Percentiles rank a stretch among this genome's conserved stretches.
phyloP scores from a whole-genome alignment of 257 asterid species.

The Pogostemon cablin region DNA sequence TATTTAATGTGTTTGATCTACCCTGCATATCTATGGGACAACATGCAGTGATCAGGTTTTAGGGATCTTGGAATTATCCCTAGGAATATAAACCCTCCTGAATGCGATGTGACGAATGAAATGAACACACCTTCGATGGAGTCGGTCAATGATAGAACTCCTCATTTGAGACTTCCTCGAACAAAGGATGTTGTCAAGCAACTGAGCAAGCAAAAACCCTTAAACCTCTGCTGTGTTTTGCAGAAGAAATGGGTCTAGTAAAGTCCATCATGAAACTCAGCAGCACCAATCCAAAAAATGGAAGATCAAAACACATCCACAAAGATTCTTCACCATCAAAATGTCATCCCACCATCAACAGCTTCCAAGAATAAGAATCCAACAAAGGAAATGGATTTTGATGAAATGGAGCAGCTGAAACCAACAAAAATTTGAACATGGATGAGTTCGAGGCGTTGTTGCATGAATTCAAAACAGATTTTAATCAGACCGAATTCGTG shows the following conservation, averaged over 20 bases:
- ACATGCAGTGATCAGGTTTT: slow-evolving; percentile 19
- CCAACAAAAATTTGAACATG: slow-evolving; percentile 85
- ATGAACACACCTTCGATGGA: slow-evolving; percentile 76
- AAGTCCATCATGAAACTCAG: no score
- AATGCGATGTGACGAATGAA: slow-evolving; percentile 50
- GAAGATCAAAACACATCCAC: no score
- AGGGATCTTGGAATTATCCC: slow-evolving; percentile 87
- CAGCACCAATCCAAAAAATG: no score
- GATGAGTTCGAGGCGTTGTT: slow-evolving; percentile 79
- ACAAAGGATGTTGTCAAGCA: slow-evolving; percentile 55
- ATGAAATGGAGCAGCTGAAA: slow-evolving; percentile 50
- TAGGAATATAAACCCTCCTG: slow-evolving; percentile 68
- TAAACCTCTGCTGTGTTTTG: no score
- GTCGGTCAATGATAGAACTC: slow-evolving; percentile 81
- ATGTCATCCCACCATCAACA: no score
- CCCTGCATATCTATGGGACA: not conserved
- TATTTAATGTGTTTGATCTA: no score
- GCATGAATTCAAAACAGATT: slow-evolving; percentile 98
- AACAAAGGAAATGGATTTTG: no score
- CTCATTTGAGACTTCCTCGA: slow-evolving; percentile 71
- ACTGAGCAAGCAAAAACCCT: no score
- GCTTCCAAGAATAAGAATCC: no score
- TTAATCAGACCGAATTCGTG: slow-evolving; percentile 91
- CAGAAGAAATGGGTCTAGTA: no score
- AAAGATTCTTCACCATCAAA: no score